Evolutionary conservation across 129 eudicot genomes (phyloP).

Genomic region (Calendula officinalis): DNA sequence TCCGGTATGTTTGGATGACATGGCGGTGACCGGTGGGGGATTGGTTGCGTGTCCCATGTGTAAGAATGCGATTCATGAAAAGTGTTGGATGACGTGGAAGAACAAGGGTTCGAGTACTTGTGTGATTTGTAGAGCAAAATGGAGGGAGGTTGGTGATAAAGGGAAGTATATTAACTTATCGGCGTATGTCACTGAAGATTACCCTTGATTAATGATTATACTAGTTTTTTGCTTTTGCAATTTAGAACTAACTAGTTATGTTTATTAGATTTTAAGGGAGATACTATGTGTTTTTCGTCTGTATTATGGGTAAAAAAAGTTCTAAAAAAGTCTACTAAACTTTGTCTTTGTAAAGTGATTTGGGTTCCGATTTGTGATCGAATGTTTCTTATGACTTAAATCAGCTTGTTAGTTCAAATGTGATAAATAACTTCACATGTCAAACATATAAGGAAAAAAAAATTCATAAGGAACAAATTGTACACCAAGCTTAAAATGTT

Average conservation of each 20-base stretch:
- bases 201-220: neutral
- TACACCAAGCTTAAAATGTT: too few relatives aligned
- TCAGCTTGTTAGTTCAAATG: too few relatives aligned
- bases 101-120: conserved; percentile 53
- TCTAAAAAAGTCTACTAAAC: too few relatives aligned
- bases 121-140: conserved; percentile 77
- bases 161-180: conserved; percentile 67
- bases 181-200: conserved; percentile 49
- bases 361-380: too few relatives aligned
- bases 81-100: conserved; percentile 75
- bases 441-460: too few relatives aligned
- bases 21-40: conserved; percentile 25
- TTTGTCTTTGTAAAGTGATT: too few relatives aligned
- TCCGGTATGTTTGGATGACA: conserved; percentile 78
- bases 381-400: too few relatives aligned
- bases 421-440: too few relatives aligned
- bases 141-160: conserved; percentile 43
- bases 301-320: too few relatives aligned
- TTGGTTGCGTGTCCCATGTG: conserved; percentile 72
- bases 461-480: too few relatives aligned
- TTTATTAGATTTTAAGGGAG: too few relatives aligned
- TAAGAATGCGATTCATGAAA: conserved; percentile 60
- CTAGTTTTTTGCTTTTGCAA: neutral
- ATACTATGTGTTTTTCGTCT: too few relatives aligned
- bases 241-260: neutral